A percentile compares a stretch with the other conserved stretches of the same genome.
Conservation (phyloP, 192 early-diverging fungal genomes). For the Coemansia sp. region DNA sequence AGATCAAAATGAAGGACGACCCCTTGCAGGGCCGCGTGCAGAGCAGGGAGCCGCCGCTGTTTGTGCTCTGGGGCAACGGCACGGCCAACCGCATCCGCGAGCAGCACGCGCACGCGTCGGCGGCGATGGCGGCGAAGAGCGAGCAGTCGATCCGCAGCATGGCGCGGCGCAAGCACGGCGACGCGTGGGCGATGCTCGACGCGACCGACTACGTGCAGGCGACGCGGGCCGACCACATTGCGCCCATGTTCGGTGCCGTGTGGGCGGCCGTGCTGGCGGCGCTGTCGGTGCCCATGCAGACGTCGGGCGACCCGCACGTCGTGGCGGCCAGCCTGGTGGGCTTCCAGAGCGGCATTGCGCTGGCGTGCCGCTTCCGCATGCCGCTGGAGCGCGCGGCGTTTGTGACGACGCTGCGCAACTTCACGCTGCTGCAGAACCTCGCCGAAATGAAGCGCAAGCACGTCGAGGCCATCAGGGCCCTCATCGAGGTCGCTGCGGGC, state of each 20-base stretch:
- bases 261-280: constrained; percentile 89
- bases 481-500: constrained; percentile 74
- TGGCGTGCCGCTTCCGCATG: constrained; percentile 83
- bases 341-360: constrained; percentile 76
- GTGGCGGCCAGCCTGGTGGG: constrained; percentile 74
- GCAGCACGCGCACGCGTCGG: constrained; percentile 60
- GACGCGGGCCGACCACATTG: constrained; percentile 84
- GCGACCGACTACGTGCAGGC: constrained; percentile 63
- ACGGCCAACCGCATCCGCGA: constrained; percentile 53
- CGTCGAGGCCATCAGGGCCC: constrained; percentile 83
- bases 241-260: constrained; percentile 87
- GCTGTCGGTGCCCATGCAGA: constrained; percentile 80
- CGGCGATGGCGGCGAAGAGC: constrained; percentile 70
- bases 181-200: constrained; percentile 48
- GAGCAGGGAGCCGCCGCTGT: constrained; percentile 41
- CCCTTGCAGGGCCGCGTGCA: constrained; percentile 41
- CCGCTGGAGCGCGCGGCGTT: constrained; percentile 89
- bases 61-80: constrained; percentile 48
- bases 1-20: constrained; percentile 95
- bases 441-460: constrained; percentile 89
- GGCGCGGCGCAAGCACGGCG: constrained; percentile 47
- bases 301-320: constrained; percentile 72
- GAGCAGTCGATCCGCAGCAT: constrained; percentile 69
- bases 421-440: constrained; percentile 83
- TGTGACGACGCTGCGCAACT: constrained; percentile 85